These are phyloP conservation scores for Suhomyces kunorum DNA, from an alignment of 1,139 yeast species.

Conservation along the genomic window DNA sequence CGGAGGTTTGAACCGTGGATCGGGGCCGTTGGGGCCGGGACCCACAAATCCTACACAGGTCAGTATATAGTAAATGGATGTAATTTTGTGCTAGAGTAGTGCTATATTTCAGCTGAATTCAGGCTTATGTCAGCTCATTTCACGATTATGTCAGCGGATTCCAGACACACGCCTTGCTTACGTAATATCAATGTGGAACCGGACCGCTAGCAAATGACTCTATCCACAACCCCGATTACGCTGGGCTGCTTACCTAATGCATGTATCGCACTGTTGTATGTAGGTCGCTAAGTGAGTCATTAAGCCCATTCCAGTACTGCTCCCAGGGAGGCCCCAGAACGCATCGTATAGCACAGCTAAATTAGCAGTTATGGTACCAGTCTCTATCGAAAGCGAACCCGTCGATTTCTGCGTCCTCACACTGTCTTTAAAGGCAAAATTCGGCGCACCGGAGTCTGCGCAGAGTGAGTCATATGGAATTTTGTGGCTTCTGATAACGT, in stretches of 20 bases:
- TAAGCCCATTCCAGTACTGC: background rate
- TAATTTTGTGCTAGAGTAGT: no score
- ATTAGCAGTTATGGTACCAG: background rate
- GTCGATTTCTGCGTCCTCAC: background rate
- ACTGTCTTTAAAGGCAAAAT: background rate
- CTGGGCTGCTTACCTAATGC: background rate
- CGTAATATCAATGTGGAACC: no score
- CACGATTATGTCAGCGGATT: no score
- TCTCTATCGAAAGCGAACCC: background rate
- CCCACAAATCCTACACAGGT: background rate
- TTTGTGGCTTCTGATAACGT: conserved; percentile 15
- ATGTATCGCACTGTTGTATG: background rate
- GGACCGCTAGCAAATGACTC: no score
- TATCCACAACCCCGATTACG: background rate
- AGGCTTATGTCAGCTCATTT: no score
- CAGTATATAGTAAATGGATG: conserved; percentile 8
- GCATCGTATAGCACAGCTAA: background rate
- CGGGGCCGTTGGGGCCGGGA: background rate
- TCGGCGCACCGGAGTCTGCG: conserved; percentile 3
- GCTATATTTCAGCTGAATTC: no score
- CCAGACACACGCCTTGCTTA: no score
- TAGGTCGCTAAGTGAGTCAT: background rate
- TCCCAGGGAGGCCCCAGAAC: background rate
- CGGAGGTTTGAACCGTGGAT: conserved; percentile 23
- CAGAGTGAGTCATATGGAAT: conserved; percentile 14